These are phyloP conservation scores for Mucor mucedo DNA, from an alignment of 371 early-diverging fungal genomes.

Conservation along the genomic window DNA sequence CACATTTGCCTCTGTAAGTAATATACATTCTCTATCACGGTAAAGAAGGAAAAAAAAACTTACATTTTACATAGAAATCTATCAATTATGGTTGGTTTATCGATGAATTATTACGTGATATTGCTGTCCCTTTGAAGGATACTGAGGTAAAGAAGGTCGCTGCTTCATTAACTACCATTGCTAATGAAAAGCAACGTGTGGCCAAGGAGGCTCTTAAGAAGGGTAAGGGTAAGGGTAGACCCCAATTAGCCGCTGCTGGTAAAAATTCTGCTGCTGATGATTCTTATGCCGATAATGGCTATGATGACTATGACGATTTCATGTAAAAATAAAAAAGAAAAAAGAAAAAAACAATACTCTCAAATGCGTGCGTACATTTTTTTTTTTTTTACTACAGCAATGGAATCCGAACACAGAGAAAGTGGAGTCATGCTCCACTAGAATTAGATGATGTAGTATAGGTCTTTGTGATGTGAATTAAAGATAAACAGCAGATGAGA, in stretches of 20 bases:
- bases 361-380: conserved; percentile 6
- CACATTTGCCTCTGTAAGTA: conserved; percentile 68
- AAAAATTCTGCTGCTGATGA: conserved; percentile 50
- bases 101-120: conserved; percentile 79
- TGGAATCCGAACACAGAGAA: too few relatives aligned
- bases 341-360: conserved; percentile 7
- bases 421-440: too few relatives aligned
- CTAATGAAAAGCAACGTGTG: conserved; percentile 90
- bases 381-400: conserved; percentile 5
- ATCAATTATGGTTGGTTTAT: conserved; percentile 70
- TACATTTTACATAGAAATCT: conserved; percentile 40
- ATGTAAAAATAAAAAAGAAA: conserved; percentile 62
- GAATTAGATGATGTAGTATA: too few relatives aligned
- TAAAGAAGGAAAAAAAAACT: background rate
- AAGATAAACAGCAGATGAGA: too few relatives aligned
- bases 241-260: conserved; percentile 59
- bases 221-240: conserved; percentile 66
- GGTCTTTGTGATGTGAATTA: too few relatives aligned
- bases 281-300: conserved; percentile 50
- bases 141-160: conserved; percentile 83
- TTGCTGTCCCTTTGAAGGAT: conserved; percentile 79
- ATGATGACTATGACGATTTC: conserved; percentile 81
- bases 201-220: conserved; percentile 74
- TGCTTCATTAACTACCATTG: conserved; percentile 77
- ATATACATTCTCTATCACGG: background rate